phyloP scores from a whole-genome alignment of 176 grass and related monocot species.

The Panicum miliaceum region DNA sequence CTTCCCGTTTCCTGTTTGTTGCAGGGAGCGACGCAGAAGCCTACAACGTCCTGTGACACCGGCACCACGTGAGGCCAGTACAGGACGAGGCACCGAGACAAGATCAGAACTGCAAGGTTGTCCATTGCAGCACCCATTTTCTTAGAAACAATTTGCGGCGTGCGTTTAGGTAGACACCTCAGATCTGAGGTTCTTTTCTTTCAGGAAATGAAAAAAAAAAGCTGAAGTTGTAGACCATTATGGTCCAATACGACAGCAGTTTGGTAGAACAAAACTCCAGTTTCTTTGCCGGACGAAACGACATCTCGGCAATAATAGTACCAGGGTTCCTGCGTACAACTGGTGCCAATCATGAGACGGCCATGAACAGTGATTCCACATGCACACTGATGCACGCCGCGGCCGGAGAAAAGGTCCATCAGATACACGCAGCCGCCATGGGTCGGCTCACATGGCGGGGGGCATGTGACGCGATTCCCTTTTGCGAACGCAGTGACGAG shows the following conservation, averaged over 20 bases:
- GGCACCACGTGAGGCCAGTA: background rate
- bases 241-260: background rate
- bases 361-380: slow-evolving; percentile 21
- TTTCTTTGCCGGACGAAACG: background rate
- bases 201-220: too few species aligned
- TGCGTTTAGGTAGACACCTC: background rate
- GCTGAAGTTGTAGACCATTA: too few species aligned
- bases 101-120: background rate
- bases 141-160: background rate
- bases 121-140: background rate
- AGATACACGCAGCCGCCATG: background rate
- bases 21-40: background rate
- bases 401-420: background rate
- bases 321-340: background rate
- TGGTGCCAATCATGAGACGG: slow-evolving; percentile 12
- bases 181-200: background rate
- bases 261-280: background rate
- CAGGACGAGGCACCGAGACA: background rate
- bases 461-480: slow-evolving; percentile 39
- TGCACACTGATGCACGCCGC: slow-evolving; percentile 9
- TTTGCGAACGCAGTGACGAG: background rate
- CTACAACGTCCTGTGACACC: slow-evolving; percentile 21
- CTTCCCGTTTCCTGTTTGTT: background rate
- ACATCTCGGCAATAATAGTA: too few species aligned
- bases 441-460: slow-evolving; percentile 29